Base-by-base conservation (phyloP, 495 filamentous ascomycete genomes). In the Penicillium egyptiacum region DNA sequence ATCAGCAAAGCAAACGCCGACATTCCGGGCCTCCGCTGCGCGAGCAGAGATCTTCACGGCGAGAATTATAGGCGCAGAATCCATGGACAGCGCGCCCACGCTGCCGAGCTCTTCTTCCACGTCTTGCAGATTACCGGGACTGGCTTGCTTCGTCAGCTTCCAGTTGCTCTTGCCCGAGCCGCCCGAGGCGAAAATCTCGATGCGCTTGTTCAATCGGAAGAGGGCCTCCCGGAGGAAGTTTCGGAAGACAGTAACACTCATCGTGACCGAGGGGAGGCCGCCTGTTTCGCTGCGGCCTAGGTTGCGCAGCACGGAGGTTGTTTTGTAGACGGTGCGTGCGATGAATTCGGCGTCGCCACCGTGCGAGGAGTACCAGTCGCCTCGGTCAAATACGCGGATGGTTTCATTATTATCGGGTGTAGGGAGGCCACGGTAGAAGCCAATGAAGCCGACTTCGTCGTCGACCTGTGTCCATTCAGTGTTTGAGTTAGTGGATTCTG, bases 1-100 rank as follows among this genome's bases (percentile, higher is more conserved):
- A 82, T 99, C 94, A 8, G 95, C 94, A 75, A 99, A 99, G 73
- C 94, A 97, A 23, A 98, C 92, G 12, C 94, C 94, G 3, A 98
- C 90, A 55, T 82, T 88, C 46, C 95, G 79, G 2, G 88, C 90
- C 70, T 96, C 92, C 0, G 85, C 82, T 3, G 91, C 92, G 66
- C 88, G 92, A 3, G 90, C 86, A 0, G 88, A 87, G 35, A 98
- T 88, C 74, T 96, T 98, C 65, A 98, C 91, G 4, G 94, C 89
- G 6, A 98, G 73, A 39, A 98, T 96, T 53, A 97, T 92, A 22
- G 94, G 94, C 3, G 94, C 90, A 2, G 88, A 86, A 42, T 96
- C 93, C 62, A 92, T 83, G 52, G 92, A 86, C 51, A 68, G 41
- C 14, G 63, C 75, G 14, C 73, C 73, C n/a, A 74, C 74, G 41